Evolutionary conservation across 805 yeast species (phyloP).

Genomic region (Kodamaea leandrae): DNA sequence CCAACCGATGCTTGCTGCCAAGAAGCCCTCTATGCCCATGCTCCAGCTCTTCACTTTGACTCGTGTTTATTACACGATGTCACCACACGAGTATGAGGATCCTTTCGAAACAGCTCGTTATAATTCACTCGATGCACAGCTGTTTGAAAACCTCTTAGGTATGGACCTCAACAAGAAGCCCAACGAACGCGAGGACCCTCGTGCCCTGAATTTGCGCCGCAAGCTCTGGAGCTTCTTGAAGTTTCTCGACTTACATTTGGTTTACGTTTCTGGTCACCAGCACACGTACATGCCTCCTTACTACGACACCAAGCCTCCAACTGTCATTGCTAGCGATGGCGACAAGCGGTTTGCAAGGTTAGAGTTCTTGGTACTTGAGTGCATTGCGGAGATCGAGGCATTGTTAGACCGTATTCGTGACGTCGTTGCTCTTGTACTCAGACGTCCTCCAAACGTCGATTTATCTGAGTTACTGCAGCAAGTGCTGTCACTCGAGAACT

Average conservation of each 20-base stretch:
- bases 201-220: conserved; percentile 46
- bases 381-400: conserved; percentile 4
- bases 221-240: conserved; percentile 56
- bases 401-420: conserved; percentile 18
- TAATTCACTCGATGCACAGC: conserved; percentile 3
- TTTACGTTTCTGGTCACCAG: conserved; percentile 48
- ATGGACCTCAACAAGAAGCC: conserved; percentile 41
- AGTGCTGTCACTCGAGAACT: conserved; percentile 36
- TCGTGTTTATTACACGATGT: conserved; percentile 5
- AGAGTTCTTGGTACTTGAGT: conserved; percentile 2
- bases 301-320: conserved; percentile 53
- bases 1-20: conserved; percentile 7
- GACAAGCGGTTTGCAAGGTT: conserved; percentile 20
- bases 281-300: conserved; percentile 34
- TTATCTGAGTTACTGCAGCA: conserved; percentile 34
- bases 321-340: conserved; percentile 30
- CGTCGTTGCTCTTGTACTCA: conserved; percentile 36
- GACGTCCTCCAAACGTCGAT: conserved; percentile 36
- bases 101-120: conserved; percentile 8
- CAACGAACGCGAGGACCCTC: conserved; percentile 25
- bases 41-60: conserved; percentile 9
- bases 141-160: conserved; percentile 35
- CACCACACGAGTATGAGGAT: conserved; percentile 12
- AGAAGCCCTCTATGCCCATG: conserved; percentile 5
- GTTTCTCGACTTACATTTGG: conserved; percentile 43